Evolutionary conservation across 306 rosid species (phyloP), one percentile per base, ranked within the genome.

Genomic region (Glycine tomentella): DNA sequence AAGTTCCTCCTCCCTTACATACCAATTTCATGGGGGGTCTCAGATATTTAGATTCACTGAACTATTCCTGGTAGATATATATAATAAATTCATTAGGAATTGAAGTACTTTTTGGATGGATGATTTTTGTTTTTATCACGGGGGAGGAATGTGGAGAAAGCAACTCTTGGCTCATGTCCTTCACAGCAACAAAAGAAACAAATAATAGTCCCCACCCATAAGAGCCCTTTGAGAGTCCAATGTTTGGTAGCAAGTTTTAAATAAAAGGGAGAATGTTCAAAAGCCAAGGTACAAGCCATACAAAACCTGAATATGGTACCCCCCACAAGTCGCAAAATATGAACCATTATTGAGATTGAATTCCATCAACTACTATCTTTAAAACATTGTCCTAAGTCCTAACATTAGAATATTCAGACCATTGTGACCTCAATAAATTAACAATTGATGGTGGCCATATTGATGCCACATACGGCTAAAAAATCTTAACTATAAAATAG

Each of bases 91-190:
- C 3, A 17, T 45, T 61, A 7, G 25, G 11, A 36, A 36, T 25
- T 25, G 44, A 40, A 38, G 86, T 45, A 74, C 76, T 82, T 61
- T 66, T 74, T 81, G 76, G 70, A 70, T 65, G 70, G 48, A 58
- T 75, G 50, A 25, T 25, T 81, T 83, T 78, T 85, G 89, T 86
- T 83, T 81, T 80, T 78, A 79, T 76, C 56, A 59, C 55, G 71
- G 72, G 85, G 82, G 78, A 80, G 68, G 90, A 90, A 91, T 72
- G 89, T 82, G 85, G 69, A 76, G 84, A 88, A 83, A 87, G 85
- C 80, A 87, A 84, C 78, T 17, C 38, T 72, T 51, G 71, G 44
- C 69, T 61, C 40, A 72, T 78, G 85, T 86, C 70, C 82, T 72
- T 58, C 74, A 78, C 68, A 81, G 58, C 79, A 81, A 57, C 80